Evolutionary conservation across 2,329 filamentous ascomycete species (phyloP).

Genomic region (Calonectria honghensis): DNA sequence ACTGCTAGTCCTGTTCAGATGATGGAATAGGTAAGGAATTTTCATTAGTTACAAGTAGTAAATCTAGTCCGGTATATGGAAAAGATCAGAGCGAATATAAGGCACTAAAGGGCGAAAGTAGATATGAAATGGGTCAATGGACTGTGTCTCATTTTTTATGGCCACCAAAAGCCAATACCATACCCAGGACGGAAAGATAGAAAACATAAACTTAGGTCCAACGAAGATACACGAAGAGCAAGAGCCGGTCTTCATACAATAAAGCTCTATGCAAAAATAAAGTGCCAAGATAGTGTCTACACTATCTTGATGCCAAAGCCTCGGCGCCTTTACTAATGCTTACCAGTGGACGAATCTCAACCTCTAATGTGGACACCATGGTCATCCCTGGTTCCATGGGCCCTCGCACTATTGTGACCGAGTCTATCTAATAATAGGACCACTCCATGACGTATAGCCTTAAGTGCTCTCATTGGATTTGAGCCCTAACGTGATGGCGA

Average conservation of each 20-base stretch:
- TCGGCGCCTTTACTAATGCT: neutral
- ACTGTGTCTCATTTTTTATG: neutral
- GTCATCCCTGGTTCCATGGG: neutral
- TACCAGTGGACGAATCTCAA: neutral
- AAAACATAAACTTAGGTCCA: neutral
- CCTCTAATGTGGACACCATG: neutral
- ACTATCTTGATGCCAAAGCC: neutral
- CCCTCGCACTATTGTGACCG: neutral
- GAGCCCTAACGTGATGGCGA: neutral
- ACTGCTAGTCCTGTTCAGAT: neutral
- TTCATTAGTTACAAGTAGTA: neutral
- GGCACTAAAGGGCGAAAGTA: neutral
- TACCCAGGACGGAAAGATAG: neutral
- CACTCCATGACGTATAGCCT: neutral
- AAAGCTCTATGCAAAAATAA: neutral
- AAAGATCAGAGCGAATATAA: neutral
- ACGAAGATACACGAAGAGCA: neutral
- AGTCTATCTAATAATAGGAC: neutral
- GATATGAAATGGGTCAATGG: neutral
- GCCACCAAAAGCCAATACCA: neutral
- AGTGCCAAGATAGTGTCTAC: no score
- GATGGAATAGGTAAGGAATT: neutral
- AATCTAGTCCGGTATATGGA: neutral
- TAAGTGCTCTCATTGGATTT: neutral
- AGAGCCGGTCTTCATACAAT: neutral